Evolutionary conservation across 768 basidiomycete genomes (phyloP).

Genomic region (Brasilioporus rufonigricans): DNA sequence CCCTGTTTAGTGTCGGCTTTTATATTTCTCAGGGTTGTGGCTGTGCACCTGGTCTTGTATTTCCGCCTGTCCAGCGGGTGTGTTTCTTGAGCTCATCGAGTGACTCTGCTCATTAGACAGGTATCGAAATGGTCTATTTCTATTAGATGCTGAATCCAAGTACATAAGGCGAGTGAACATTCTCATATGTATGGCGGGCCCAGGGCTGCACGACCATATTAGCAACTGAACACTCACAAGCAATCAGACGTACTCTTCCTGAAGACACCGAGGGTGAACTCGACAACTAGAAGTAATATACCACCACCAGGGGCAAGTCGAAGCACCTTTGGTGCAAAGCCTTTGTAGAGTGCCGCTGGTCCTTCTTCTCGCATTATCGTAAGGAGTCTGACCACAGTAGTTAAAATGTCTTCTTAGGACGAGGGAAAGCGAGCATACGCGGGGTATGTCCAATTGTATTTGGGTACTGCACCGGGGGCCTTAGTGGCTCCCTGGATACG

Average conservation of each 20-base stretch:
- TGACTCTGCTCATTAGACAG: background rate
- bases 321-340: constrained; percentile 93
- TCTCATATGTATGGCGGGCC: constrained; percentile 34
- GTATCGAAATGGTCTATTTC: background rate
- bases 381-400: constrained; percentile 41
- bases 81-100: too few species aligned
- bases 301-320: constrained; percentile 95
- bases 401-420: background rate
- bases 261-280: constrained; percentile 77
- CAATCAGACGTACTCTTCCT: constrained; percentile 51
- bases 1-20: constrained; percentile 23
- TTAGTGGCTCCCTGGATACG: constrained; percentile 80
- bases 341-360: constrained; percentile 83
- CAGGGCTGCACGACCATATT: constrained; percentile 18
- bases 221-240: background rate
- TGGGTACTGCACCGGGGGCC: constrained; percentile 68
- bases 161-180: background rate
- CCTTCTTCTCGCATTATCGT: constrained; percentile 89
- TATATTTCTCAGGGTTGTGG: constrained; percentile 12
- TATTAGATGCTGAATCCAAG: background rate
- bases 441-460: constrained; percentile 96
- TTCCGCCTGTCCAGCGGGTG: too few species aligned
- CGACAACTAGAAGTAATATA: constrained; percentile 90
- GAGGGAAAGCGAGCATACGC: constrained; percentile 39
- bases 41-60: constrained; percentile 5